A percentile compares a stretch with the other conserved stretches of the same genome.
phyloP scores from a whole-genome alignment of 768 basidiomycete genomes.

The Russula sp. region DNA sequence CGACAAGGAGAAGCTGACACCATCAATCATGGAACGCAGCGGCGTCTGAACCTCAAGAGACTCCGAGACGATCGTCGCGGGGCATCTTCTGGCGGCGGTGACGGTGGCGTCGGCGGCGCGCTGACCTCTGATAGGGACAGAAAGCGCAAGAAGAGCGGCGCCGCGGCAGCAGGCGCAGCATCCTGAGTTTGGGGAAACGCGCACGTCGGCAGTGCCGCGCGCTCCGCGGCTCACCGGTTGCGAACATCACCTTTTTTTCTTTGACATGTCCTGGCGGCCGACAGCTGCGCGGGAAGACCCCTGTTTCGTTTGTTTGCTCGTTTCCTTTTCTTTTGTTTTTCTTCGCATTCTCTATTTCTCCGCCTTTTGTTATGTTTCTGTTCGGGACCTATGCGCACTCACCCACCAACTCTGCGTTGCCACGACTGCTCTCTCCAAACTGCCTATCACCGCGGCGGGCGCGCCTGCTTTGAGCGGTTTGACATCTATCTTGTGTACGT shows the following conservation, averaged over 20 bases:
- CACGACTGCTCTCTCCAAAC: not conserved
- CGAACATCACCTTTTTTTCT: not conserved
- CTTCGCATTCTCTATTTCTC: not conserved
- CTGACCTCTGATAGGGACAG: conserved; percentile 4
- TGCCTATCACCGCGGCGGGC: not conserved
- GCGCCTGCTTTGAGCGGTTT: not conserved
- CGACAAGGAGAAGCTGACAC: not conserved
- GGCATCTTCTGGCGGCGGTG: not conserved
- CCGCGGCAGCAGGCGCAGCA: conserved; percentile 17
- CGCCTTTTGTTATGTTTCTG: not conserved
- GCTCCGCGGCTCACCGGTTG: conserved; percentile 19
- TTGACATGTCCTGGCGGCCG: not conserved
- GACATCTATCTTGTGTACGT: not conserved
- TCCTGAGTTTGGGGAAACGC: conserved; percentile 6
- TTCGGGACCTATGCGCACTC: conserved; percentile 1
- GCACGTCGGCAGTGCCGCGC: conserved; percentile 7
- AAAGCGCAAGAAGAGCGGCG: conserved; percentile 26
- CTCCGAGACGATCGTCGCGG: conserved; percentile 17
- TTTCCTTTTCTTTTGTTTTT: not conserved
- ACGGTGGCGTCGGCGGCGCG: not conserved
- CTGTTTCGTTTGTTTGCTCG: not conserved
- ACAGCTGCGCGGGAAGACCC: not conserved
- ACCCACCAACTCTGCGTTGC: not conserved
- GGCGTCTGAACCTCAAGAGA: conserved; percentile 24
- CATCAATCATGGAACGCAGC: not conserved